These are phyloP conservation scores for Fusarium piperis DNA, from an alignment of 2,329 filamentous ascomycete species.

Conservation along the genomic window DNA sequence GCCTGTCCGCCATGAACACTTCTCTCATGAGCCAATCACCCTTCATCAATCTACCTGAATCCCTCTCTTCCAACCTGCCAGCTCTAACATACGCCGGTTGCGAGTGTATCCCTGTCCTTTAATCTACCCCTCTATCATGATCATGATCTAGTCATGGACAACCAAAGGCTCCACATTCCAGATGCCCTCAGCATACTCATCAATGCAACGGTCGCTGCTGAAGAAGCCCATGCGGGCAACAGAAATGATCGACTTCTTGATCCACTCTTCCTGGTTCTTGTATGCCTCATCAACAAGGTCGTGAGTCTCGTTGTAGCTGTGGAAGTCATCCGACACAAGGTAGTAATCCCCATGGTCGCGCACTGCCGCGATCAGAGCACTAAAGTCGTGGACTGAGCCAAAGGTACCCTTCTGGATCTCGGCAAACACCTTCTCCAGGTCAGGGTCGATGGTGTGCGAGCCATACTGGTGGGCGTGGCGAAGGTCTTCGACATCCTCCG, in stretches of 20 bases:
- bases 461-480: conserved; percentile 91
- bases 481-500: conserved; percentile 96
- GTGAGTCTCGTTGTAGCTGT: conserved; percentile 92
- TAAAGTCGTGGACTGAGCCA: conserved; percentile 80
- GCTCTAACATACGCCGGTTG: conserved; percentile 2
- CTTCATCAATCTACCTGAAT: conserved; percentile 25
- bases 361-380: conserved; percentile 84
- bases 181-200: conserved; percentile 95
- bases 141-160: conserved; percentile 49
- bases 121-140: conserved; percentile 12
- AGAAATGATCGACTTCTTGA: conserved; percentile 87
- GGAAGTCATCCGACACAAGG: conserved; percentile 96
- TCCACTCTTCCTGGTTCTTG: conserved; percentile 91
- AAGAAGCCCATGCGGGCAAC: conserved; percentile 98
- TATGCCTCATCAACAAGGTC: conserved; percentile 91
- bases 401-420: conserved; percentile 84
- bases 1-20: conserved; percentile 17
- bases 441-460: conserved; percentile 78
- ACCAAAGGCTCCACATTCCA: conserved; percentile 93
- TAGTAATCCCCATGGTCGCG: conserved; percentile 97
- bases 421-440: conserved; percentile 83
- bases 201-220: conserved; percentile 92
- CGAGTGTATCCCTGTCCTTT: conserved; percentile 22
- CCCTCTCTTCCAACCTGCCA: conserved; percentile 8
- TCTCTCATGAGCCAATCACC: conserved; percentile 9